Conservation (phyloP, 2,329 filamentous ascomycete genomes). For the Diaporthe ilicicola region DNA sequence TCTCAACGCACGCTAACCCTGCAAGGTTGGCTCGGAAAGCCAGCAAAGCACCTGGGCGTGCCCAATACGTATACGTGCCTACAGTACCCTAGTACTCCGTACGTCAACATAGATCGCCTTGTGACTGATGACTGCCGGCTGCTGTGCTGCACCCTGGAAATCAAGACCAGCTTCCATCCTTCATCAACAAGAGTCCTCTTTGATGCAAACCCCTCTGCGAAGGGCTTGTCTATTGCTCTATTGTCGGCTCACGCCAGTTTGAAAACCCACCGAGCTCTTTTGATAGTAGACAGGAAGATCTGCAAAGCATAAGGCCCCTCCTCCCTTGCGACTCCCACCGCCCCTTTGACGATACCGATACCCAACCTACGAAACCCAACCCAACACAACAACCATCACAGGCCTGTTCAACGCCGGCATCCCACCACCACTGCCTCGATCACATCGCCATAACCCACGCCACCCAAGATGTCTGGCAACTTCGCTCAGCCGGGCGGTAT, state of each 20-base stretch:
- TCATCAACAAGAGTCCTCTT: neutral
- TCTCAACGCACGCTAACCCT: constrained; percentile 21
- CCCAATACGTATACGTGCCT: constrained; percentile 7
- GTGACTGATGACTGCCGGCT: constrained; percentile 25
- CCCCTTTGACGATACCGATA: constrained; percentile 22
- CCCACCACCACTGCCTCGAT: constrained; percentile 21
- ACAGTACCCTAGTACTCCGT: constrained; percentile 17
- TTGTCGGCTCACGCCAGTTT: neutral
- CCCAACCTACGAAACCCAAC: constrained; percentile 17
- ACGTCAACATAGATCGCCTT: constrained; percentile 22
- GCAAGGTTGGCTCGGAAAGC: constrained; percentile 23
- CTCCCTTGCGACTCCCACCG: constrained; percentile 24
- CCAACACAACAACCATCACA: constrained; percentile 4
- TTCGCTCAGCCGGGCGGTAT: constrained; percentile 60
- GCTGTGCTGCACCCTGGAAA: constrained; percentile 12
- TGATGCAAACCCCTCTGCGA: constrained; percentile 15
- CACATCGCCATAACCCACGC: neutral
- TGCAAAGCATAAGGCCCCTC: constrained; percentile 12
- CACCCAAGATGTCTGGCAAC: constrained; percentile 31
- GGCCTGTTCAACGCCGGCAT: constrained; percentile 4
- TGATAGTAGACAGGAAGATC: constrained; percentile 12
- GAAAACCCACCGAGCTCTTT: neutral
- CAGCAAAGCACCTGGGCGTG: constrained; percentile 21
- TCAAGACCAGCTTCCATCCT: constrained; percentile 17
- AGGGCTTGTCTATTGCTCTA: constrained; percentile 5